phyloP scores from a whole-genome alignment of 768 basidiomycete genomes.

The Chalciporus piperatus region DNA sequence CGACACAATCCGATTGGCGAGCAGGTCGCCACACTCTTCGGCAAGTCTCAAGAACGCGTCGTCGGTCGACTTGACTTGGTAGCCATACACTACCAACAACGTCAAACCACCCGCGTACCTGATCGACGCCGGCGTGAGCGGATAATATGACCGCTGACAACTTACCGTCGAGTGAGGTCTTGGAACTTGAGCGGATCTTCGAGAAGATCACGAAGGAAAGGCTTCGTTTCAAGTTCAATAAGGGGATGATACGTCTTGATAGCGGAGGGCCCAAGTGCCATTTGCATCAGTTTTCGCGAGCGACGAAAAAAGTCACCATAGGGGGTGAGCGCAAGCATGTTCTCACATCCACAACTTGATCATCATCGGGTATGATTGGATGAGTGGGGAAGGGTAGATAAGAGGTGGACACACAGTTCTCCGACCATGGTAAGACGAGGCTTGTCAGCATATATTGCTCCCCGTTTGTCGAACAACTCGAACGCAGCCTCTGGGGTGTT shows the following conservation, averaged over 20 bases:
- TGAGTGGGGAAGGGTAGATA: not conserved
- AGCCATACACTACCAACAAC: slow-evolving; percentile 61
- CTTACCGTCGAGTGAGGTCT: slow-evolving; percentile 35
- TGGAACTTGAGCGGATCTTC: slow-evolving; percentile 36
- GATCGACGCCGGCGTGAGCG: not conserved
- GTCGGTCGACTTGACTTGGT: slow-evolving; percentile 40
- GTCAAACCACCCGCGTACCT: slow-evolving; percentile 54
- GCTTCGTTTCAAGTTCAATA: slow-evolving; percentile 52
- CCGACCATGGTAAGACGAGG: slow-evolving; percentile 66
- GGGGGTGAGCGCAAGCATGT: slow-evolving; percentile 69
- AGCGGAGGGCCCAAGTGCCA: slow-evolving; percentile 51
- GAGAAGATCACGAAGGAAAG: slow-evolving; percentile 56
- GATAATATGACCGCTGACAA: not conserved
- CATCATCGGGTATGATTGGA: slow-evolving; percentile 6
- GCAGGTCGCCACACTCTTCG: slow-evolving; percentile 39
- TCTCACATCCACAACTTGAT: slow-evolving; percentile 54
- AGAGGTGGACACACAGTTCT: slow-evolving; percentile 52
- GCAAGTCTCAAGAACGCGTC: slow-evolving; percentile 43
- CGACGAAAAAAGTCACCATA: slow-evolving; percentile 63
- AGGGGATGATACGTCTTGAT: slow-evolving; percentile 59
- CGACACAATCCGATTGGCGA: slow-evolving; percentile 43
- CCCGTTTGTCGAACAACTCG: slow-evolving; percentile 69
- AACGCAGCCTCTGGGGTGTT: slow-evolving; percentile 55
- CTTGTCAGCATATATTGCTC: slow-evolving; percentile 73
- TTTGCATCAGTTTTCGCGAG: slow-evolving; percentile 65